Evolutionary conservation across 495 filamentous ascomycete species (phyloP), one percentile per base, ranked within the genome.

Genomic region (Pyrenula massariospora): DNA sequence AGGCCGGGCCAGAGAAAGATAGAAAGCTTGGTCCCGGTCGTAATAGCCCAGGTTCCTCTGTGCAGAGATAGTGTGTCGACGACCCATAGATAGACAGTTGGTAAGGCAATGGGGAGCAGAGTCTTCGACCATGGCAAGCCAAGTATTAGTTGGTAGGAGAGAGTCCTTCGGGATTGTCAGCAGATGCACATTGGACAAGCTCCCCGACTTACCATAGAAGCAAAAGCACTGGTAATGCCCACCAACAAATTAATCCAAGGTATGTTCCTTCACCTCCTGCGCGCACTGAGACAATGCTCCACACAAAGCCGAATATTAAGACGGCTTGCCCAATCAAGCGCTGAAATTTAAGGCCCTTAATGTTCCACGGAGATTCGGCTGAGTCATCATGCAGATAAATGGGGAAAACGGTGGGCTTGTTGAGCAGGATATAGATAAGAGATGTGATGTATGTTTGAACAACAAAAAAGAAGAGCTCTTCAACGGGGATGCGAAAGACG

Each of bases 401-500:
- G 0, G 79, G 67, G 56, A 82, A 74, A 21, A 87, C 78, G 15
- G 82, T 67, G 23, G 80, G 73, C 59, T 84, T 86, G 64, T 77
- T 87, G 5, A 81, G 60, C 2, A 87, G 66, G 10, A 82, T 69
- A 63, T 88, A 88, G 22, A 87, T 61, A 24, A 87, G 64, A 2
- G 77, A 77, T 3, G 84, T 87, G 63, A 76, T 84, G 63, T 86
- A 88, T 5, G 84, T 87, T 65, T 88, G 85, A 25, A 88, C 78
- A n/a, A 86, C 64, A 66, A 87, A 87, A 73, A 87, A 88, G 67
- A 87, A 87, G 22, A 87, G 58, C 60, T 87, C 85, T 63, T 88
- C 85, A 2, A 75, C 59, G 0, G 85, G 85, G 52, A 88, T 81
- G 3, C 63, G 63, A 61, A 79, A 79, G 20, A 86, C 64, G 1